Percentiles rank a stretch among this genome's conserved stretches.
phyloP scores from a whole-genome alignment of 257 asterid species.

The Solanum piurae region DNA sequence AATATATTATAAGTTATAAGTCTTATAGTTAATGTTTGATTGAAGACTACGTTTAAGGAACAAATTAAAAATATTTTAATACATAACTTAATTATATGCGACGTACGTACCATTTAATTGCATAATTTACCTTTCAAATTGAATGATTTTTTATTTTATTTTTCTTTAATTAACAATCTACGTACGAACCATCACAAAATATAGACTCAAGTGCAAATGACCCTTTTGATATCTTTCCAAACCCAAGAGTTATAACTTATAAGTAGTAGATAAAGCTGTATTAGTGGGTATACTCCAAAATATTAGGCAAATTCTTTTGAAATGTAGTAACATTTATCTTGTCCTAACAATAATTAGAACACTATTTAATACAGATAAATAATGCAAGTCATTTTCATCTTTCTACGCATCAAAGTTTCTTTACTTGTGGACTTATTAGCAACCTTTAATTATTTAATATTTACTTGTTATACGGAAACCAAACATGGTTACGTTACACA shows the following conservation, averaged over 20 bases:
- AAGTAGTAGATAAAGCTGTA: not conserved
- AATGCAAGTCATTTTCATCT: not conserved
- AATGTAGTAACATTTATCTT: not conserved
- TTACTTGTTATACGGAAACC: not conserved
- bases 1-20: not conserved
- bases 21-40: not conserved
- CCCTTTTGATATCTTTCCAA: not conserved
- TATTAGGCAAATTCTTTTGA: not conserved
- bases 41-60: not conserved
- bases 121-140: not conserved
- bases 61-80: not conserved
- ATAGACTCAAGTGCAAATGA: not conserved
- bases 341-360: not conserved
- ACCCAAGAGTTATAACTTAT: not conserved
- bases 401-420: not conserved
- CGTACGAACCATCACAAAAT: not conserved
- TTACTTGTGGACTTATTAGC: not conserved
- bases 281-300: not conserved
- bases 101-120: not conserved
- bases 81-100: not conserved
- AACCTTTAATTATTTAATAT: not conserved
- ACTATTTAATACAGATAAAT: not conserved
- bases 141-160: too few species aligned
- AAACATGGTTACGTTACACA: constrained; percentile 6
- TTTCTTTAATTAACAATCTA: too few species aligned